Base-by-base conservation (phyloP, 208 protist species). In the Leishmania amazonensis region DNA sequence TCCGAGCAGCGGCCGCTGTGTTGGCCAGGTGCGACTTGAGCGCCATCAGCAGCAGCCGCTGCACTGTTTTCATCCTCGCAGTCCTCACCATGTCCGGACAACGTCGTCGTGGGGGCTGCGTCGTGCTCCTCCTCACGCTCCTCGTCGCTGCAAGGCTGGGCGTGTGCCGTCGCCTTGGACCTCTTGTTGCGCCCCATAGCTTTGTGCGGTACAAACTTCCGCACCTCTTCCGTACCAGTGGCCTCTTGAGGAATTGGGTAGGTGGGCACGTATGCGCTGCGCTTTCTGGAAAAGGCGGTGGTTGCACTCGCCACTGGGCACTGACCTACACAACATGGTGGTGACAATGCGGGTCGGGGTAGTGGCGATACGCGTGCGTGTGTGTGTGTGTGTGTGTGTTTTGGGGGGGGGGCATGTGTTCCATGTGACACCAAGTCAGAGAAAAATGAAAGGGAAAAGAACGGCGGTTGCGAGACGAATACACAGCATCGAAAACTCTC, bases 101-200 rank as follows among this genome's bases (percentile, higher is more conserved):
- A 7, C 40, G 6, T 31, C 70, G 38, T 19, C n/a, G 28, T 73
- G 4, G 65, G 53, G 19, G 45, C 73, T 15, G 13, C 71, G 17
- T 57, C 79, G 60, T 78, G 71, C 65, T 85, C 84, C 24, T 78
- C 83, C 38, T 87, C 83, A 35, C 11, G 13, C 54, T 85, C 80
- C 35, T 78, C 73, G 49, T 88, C 86, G 62, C 75, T 81, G 40
- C 74, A 81, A 2, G 87, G 77, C 31, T 70, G 81, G 40, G 81
- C 86, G 65, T 76, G 79, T 47, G 70, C 78, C 62, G 83, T 67
- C 64, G 78, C 83, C 81, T 90, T 89, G 19, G 67, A 83, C 74
- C 83, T 93, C 84, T 94, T 96, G 82, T 90, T 94, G 38, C 90
- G 81, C 4, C 78, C 89, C 90, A 96, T 96, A 3, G 17, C 13